These are phyloP conservation scores for Gymnopilus dilepis DNA, from an alignment of 768 basidiomycete species.

Conservation along the genomic window DNA sequence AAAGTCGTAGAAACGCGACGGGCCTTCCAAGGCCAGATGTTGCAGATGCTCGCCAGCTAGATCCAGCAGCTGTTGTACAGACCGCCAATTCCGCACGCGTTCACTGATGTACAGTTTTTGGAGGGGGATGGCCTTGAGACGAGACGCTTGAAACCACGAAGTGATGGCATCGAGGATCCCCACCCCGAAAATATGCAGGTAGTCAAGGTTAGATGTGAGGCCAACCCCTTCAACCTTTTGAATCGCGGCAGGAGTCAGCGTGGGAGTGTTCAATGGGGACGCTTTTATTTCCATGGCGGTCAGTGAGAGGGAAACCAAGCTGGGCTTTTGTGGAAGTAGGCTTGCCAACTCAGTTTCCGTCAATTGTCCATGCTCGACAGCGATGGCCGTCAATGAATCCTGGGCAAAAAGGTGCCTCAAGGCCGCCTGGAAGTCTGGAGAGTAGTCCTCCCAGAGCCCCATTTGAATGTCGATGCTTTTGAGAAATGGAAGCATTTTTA, in stretches of 20 bases:
- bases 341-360: background rate
- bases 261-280: background rate
- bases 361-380: background rate
- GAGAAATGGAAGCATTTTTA: background rate
- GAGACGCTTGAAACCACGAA: background rate
- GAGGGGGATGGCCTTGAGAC: background rate
- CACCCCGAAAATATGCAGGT: background rate
- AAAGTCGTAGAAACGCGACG: background rate
- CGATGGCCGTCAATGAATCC: background rate
- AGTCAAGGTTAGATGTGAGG: background rate
- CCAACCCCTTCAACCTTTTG: background rate
- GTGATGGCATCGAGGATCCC: background rate
- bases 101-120: background rate
- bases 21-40: background rate
- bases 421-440: background rate
- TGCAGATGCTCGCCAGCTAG: background rate
- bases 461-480: background rate
- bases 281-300: background rate
- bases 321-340: background rate
- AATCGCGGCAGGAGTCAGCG: background rate
- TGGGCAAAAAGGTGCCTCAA: slow-evolving; percentile 1
- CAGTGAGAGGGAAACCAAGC: background rate
- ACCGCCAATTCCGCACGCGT: background rate
- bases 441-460: background rate
- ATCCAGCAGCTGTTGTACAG: background rate